Percentiles rank a stretch among this genome's conserved stretches.
These are phyloP conservation scores for Globisporangium middletonii DNA, from an alignment of 352 stramenopile genomes.

Conservation along the genomic window DNA sequence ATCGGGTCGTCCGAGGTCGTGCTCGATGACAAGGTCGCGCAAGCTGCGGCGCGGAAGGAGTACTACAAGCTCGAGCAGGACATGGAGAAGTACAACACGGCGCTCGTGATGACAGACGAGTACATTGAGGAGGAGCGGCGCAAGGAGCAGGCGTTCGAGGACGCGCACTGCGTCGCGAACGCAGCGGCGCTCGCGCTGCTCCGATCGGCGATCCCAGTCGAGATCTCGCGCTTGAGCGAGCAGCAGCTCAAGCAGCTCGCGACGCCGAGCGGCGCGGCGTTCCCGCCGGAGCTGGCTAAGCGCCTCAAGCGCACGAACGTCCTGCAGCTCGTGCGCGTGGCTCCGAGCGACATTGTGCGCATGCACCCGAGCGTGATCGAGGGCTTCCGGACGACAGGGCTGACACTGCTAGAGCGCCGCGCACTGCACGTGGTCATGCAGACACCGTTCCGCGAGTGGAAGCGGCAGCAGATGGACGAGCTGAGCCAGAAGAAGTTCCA, in stretches of 20 bases:
- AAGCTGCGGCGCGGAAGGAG: slow-evolving; percentile 60
- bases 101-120: slow-evolving; percentile 87
- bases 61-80: slow-evolving; percentile 88
- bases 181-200: slow-evolving; percentile 43
- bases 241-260: slow-evolving; percentile 40
- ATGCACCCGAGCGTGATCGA: slow-evolving; percentile 85
- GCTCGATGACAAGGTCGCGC: slow-evolving; percentile 31
- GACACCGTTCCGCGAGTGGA: slow-evolving; percentile 53
- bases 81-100: slow-evolving; percentile 89
- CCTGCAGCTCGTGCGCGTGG: slow-evolving; percentile 68
- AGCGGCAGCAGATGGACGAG: slow-evolving; percentile 73
- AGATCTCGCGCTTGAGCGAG: slow-evolving; percentile 78
- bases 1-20: slow-evolving; percentile 76
- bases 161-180: slow-evolving; percentile 44
- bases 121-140: slow-evolving; percentile 76
- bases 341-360: slow-evolving; percentile 62
- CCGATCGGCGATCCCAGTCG: slow-evolving; percentile 72
- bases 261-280: slow-evolving; percentile 56
- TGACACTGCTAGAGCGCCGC: slow-evolving; percentile 83
- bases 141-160: slow-evolving; percentile 73
- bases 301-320: slow-evolving; percentile 89
- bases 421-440: slow-evolving; percentile 76
- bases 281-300: slow-evolving; percentile 63
- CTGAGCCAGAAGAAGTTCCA: slow-evolving; percentile 72
- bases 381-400: slow-evolving; percentile 42